Conservation (phyloP, 78 protist genomes). For the Dictyostelium brefeldianum region DNA sequence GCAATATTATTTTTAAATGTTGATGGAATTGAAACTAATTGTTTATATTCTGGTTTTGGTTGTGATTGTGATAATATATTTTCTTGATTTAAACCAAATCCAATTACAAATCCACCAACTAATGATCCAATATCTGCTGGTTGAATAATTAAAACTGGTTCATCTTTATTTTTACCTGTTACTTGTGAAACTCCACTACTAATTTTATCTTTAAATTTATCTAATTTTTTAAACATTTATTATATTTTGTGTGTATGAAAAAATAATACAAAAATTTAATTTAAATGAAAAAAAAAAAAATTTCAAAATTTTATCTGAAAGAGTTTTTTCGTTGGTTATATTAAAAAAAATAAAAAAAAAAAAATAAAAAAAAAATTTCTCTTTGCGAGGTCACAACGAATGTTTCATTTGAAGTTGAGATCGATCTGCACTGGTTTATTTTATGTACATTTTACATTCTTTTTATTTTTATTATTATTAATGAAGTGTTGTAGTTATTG, state of each 20-base stretch:
- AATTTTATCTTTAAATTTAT: conserved; percentile 24
- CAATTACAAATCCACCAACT: conserved; percentile 69
- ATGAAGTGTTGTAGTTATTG: no score
- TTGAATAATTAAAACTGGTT: background rate
- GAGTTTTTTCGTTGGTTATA: no score
- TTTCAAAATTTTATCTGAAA: no score
- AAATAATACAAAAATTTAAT: no score
- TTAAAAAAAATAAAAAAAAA: no score
- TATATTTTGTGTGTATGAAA: background rate
- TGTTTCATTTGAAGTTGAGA: no score
- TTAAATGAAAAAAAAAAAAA: no score
- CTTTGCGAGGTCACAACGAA: no score
- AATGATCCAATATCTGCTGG: conserved; percentile 31
- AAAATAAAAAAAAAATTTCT: no score
- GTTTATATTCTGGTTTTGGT: background rate
- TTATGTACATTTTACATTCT: no score
- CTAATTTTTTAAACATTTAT: conserved; percentile 31
- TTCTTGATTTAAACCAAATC: conserved; percentile 40
- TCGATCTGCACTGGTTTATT: no score
- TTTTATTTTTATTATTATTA: no score
- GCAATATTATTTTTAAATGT: conserved; percentile 21
- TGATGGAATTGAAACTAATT: conserved; percentile 22
- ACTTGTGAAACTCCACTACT: background rate
- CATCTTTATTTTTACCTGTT: background rate
- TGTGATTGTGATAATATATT: conserved; percentile 26